Base-by-base conservation (phyloP, 768 basidiomycete species). In the Boletus bicolor region DNA sequence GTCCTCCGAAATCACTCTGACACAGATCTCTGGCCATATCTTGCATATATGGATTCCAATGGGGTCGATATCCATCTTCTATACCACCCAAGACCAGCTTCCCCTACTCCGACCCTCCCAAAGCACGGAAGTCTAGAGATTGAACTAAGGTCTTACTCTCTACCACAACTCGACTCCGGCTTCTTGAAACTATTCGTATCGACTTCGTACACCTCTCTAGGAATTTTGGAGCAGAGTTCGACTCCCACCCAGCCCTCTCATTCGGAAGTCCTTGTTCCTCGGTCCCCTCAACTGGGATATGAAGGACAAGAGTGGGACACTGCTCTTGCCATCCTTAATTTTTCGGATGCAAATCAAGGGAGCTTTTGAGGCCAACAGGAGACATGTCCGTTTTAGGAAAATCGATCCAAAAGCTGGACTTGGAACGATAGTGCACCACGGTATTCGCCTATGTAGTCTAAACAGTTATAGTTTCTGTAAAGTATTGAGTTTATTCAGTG, bases 121-220 rank as follows among this genome's bases (percentile, higher is more conserved):
- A 73, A 70, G 38, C 72, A 72, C 35, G 67, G 73, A 15, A 68
- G 55, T 21, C 64, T 80, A 41, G 68, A 77, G 62, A 72, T 80
- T 60, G 73, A 77, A 9, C 34, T 68, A 12, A 44, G 43, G 6
- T 77, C 81, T 3, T 66, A 79, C n/a, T 72, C 77, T 37, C 79
- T 82, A 56, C 65, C 73, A 2, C 64, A 73, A 36, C 68, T 72
- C 35, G 76, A 79, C 34, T 76, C 75, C 0, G 81, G 79, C 10
- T 84, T 82, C 64, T 65, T 85, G 56, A 85, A 86, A 57, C 63
- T 85, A 7, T 84, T 84, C 62, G 74, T 84, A 5, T 82, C 81
- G 11, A 79, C 81, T 3, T 71, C 66, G 5, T 82, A 78, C 46
- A 76, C 79, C 9, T 72, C 78, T 7, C 72, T 84, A 70, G 72